Evolutionary conservation across 2,329 filamentous ascomycete genomes (phyloP), one percentile per base, ranked within the genome.

Genomic region (Curvularia verruculosa): DNA sequence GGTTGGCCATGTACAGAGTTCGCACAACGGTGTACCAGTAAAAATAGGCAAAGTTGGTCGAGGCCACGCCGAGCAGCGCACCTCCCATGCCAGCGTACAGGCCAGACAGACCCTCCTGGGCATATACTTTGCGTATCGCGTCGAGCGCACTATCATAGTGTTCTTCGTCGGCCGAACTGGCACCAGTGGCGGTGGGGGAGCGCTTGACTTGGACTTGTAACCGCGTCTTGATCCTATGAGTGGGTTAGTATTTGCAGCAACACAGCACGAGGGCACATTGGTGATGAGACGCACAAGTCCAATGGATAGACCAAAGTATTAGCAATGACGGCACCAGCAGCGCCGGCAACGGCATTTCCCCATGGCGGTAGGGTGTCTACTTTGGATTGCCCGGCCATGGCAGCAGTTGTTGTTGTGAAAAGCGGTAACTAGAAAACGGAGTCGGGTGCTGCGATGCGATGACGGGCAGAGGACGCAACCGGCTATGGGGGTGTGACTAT

Each of bases 31-130:
- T 94, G 77, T 98, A 98, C 93, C 94, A 98, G 81, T 99, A 99
- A 77, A 99, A 99, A 80, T 99, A 99, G 70, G 95, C 95, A 75
- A 99, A 99, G 78, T 99, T 99, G 50, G 94, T 98, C 24, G 93
- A 97, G 1, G 92, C 94, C 34, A 99, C 95, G 52, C 95, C 95
- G 49, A 98, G 80, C 18, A 99, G 82, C 4, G 93, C 87, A 49
- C 94, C 93, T 58, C 87, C 84, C 75, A 99, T 93, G 59, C 95
- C 95, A 50, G 90, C 87, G 72, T 99, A 99, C 7, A 99, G 85
- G 6, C 95, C 95, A 45, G 81, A 71, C 8, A 95, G 54, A 29
- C 95, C 95, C 66, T 99, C 95, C 51, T 87, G 87, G 54, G 87
- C 85, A 34, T 90, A 78, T 64, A 99, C 98, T 73, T 92, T 93